phyloP scores from a whole-genome alignment of 768 basidiomycete genomes.

The Psilocybe subaeruginosa region DNA sequence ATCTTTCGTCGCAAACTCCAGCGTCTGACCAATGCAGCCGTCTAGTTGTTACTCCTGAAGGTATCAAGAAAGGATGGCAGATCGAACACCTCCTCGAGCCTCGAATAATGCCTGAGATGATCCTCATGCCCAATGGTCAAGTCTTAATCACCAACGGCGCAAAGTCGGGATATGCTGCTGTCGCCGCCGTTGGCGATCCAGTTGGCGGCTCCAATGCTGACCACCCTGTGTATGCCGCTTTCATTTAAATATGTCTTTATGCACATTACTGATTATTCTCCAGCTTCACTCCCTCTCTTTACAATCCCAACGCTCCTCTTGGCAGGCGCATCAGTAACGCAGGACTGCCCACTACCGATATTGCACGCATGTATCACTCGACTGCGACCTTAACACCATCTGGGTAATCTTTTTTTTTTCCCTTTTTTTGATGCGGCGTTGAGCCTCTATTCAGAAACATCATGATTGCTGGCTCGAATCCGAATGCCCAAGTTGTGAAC shows the following conservation, averaged over 20 bases:
- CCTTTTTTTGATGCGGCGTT: background rate
- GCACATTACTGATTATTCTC: background rate
- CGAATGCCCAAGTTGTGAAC: conserved; percentile 33
- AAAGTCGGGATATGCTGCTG: conserved; percentile 39
- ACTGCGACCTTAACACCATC: conserved; percentile 54
- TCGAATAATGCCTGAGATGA: conserved; percentile 40
- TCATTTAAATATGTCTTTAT: background rate
- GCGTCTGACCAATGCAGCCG: conserved; percentile 43
- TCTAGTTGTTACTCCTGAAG: conserved; percentile 38
- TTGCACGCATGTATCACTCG: conserved; percentile 66
- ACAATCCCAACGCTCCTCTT: conserved; percentile 41
- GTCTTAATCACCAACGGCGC: conserved; percentile 47
- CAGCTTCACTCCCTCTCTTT: conserved; percentile 44
- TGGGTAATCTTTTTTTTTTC: conserved; percentile 26
- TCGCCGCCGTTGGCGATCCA: conserved; percentile 28
- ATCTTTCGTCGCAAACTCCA: conserved; percentile 40
- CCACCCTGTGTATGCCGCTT: conserved; percentile 22
- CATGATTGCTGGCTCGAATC: conserved; percentile 47
- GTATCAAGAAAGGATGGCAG: conserved; percentile 44
- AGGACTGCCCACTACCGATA: conserved; percentile 40
- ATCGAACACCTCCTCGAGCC: conserved; percentile 43
- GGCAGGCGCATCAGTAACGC: conserved; percentile 48
- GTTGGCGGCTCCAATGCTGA: conserved; percentile 28
- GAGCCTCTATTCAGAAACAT: conserved; percentile 21
- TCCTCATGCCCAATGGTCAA: conserved; percentile 42